These are phyloP conservation scores for Simplicillium aogashimaense DNA, from an alignment of 2,329 filamentous ascomycete genomes.

Conservation along the genomic window DNA sequence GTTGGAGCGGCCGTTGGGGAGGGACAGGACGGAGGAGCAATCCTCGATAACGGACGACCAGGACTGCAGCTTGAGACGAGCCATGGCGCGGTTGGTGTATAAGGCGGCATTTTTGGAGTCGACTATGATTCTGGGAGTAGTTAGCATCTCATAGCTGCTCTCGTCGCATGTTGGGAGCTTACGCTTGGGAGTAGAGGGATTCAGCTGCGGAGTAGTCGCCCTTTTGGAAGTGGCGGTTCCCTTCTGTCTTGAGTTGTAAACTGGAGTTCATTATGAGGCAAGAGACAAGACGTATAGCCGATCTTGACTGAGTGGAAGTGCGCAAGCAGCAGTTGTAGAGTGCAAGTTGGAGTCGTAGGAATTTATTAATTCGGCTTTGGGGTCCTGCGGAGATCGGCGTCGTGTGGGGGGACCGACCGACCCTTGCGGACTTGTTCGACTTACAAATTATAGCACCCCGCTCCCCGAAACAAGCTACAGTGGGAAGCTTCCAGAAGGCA, in stretches of 20 bases:
- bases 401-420: no score
- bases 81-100: slow-evolving; percentile 85
- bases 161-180: slow-evolving; percentile 17
- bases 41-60: slow-evolving; percentile 72
- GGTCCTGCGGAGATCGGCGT: no score
- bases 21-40: slow-evolving; percentile 62
- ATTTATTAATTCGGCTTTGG: no score
- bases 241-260: slow-evolving; percentile 41
- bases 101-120: slow-evolving; percentile 69
- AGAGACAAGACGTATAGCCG: no score
- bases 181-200: slow-evolving; percentile 63
- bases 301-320: no score
- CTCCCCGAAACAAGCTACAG: no score
- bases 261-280: slow-evolving; percentile 21
- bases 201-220: slow-evolving; percentile 59
- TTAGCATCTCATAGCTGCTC: neutral
- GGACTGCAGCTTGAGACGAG: slow-evolving; percentile 61
- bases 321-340: no score
- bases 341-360: no score
- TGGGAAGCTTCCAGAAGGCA: no score
- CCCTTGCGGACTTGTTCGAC: no score
- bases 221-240: slow-evolving; percentile 55
- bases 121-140: slow-evolving; percentile 53
- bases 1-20: slow-evolving; percentile 41
- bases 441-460: no score